Conservation (phyloP, 2,329 filamentous ascomycete genomes). For the Dactylonectria macrodidyma region DNA sequence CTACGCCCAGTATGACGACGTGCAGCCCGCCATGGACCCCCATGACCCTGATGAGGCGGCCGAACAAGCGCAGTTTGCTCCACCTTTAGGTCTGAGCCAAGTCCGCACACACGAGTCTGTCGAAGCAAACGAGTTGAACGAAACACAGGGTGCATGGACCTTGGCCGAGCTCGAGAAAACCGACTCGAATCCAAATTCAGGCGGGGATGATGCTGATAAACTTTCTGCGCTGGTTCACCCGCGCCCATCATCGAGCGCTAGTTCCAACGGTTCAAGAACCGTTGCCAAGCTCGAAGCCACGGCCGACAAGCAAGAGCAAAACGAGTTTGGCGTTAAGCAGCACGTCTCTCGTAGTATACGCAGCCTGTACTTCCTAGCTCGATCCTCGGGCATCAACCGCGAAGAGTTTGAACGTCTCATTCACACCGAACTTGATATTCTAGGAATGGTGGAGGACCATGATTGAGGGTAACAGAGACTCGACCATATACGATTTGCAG, state of each 20-base stretch:
- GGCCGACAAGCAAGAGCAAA: constrained; percentile 71
- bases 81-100: constrained; percentile 50
- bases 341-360: constrained; percentile 84
- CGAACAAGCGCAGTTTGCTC: constrained; percentile 50
- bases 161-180: constrained; percentile 61
- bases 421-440: constrained; percentile 78
- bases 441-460: constrained; percentile 77
- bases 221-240: constrained; percentile 66
- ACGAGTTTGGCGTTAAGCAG: constrained; percentile 82
- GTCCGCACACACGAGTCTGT: constrained; percentile 31
- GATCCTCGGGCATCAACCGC: constrained; percentile 79
- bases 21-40: constrained; percentile 85
- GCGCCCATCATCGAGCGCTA: constrained; percentile 71
- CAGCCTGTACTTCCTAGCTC: constrained; percentile 81
- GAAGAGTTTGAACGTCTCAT: constrained; percentile 83
- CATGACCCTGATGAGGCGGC: constrained; percentile 83
- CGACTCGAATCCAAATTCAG: constrained; percentile 48
- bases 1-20: constrained; percentile 82
- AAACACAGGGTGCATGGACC: constrained; percentile 57
- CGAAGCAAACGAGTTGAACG: constrained; percentile 43
- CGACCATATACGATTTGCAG: constrained; percentile 6
- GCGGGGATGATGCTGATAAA: constrained; percentile 50
- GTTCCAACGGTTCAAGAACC: constrained; percentile 68
- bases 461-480: constrained; percentile 40
- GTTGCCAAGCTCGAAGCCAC: constrained; percentile 74